phyloP scores from a whole-genome alignment of 192 early-diverging fungal genomes.

The Linnemannia elongata region DNA sequence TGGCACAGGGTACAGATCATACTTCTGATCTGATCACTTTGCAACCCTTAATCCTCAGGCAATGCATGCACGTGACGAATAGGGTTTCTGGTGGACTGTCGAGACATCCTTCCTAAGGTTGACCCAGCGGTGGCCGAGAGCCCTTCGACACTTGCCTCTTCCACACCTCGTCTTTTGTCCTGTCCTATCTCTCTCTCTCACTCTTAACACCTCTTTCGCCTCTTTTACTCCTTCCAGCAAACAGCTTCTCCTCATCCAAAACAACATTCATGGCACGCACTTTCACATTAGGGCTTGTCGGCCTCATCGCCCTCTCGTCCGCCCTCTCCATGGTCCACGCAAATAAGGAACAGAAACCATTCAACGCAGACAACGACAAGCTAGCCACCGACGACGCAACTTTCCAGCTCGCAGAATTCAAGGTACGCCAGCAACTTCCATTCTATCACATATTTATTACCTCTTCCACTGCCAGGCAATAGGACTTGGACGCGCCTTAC shows the following conservation, averaged over 20 bases:
- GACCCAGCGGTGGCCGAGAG: no score
- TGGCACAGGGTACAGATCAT: no score
- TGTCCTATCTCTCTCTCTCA: not conserved
- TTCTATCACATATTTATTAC: not conserved
- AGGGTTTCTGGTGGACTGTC: no score
- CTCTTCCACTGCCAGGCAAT: no score
- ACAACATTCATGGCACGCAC: slow-evolving; percentile 17
- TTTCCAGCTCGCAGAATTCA: slow-evolving; percentile 19
- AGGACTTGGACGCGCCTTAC: no score
- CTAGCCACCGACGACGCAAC: not conserved
- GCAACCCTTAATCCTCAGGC: no score
- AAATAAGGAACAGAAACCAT: not conserved
- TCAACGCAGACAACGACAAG: not conserved
- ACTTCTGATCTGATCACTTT: no score
- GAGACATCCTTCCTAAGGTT: no score
- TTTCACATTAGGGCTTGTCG: slow-evolving; percentile 14
- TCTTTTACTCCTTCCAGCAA: not conserved
- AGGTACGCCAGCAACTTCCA: not conserved
- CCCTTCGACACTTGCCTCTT: no score
- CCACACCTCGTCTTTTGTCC: not conserved
- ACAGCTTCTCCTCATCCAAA: not conserved
- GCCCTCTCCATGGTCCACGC: slow-evolving; percentile 33
- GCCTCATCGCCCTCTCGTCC: slow-evolving; percentile 37
- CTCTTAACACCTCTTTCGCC: not conserved
- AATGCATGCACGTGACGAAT: no score